These are phyloP conservation scores for Oryza glaberrima DNA, from an alignment of 176 grass and related monocot species.

Conservation along the genomic window DNA sequence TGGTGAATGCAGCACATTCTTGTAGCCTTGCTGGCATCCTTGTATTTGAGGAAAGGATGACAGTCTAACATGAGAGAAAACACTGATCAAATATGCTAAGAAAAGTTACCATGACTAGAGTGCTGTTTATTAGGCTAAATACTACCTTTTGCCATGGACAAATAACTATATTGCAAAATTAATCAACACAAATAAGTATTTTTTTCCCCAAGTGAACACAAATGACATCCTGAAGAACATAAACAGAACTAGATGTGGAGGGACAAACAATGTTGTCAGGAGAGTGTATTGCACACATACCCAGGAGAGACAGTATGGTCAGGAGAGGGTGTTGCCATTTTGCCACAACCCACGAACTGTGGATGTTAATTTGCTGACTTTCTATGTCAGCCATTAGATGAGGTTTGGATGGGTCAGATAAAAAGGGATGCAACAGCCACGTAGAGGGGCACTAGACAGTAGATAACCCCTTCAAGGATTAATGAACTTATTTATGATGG, in stretches of 20 bases:
- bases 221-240: constrained; percentile 13
- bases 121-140: not conserved
- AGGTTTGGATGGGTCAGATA: not conserved
- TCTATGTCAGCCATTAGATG: not conserved
- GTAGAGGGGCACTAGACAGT: not conserved
- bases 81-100: constrained; percentile 34
- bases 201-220: not conserved
- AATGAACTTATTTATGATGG: not conserved
- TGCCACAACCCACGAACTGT: not conserved
- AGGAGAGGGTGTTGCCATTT: too few relatives aligned
- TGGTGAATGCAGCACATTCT: constrained; percentile 54
- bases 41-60: constrained; percentile 59
- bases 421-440: not conserved
- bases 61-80: constrained; percentile 53
- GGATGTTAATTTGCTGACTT: not conserved
- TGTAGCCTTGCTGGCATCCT: constrained; percentile 64
- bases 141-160: not conserved
- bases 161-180: constrained; percentile 15
- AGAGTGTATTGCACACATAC: not conserved
- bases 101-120: constrained; percentile 15
- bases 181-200: constrained; percentile 18
- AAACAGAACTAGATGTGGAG: not conserved
- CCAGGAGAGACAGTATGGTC: too few relatives aligned
- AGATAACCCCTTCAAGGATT: not conserved
- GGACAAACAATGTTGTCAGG: not conserved